Evolutionary conservation across 164 flowering plant species (phyloP).

Genomic region (Dillenia suffruticosa): DNA sequence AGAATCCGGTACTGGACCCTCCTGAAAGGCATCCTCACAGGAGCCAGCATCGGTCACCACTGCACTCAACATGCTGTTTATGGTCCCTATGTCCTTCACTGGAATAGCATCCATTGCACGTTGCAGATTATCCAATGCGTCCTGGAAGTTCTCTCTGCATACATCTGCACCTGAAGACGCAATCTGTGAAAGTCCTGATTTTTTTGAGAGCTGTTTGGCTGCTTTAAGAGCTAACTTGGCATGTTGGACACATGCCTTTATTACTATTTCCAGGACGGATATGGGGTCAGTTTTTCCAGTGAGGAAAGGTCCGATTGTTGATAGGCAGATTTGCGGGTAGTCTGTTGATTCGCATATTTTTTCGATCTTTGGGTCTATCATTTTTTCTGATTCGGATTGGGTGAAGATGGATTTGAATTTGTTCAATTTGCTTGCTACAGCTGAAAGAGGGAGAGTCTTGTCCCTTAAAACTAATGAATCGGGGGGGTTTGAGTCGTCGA

Average conservation of each 20-base stretch:
- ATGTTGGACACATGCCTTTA: slow-evolving; percentile 12
- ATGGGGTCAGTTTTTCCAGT: slow-evolving; percentile 14
- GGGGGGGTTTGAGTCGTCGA: too few species aligned
- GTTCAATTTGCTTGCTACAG: background rate
- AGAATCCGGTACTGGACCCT: slow-evolving; percentile 8
- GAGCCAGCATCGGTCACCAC: slow-evolving; percentile 24
- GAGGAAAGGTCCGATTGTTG: slow-evolving; percentile 17
- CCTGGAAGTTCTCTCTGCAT: slow-evolving; percentile 27
- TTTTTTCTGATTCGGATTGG: background rate
- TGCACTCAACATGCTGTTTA: slow-evolving; percentile 42
- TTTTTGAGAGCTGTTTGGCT: background rate
- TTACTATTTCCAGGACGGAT: slow-evolving; percentile 18
- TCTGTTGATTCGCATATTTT: slow-evolving; percentile 26
- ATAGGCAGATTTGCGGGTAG: slow-evolving; percentile 25
- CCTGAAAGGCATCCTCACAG: slow-evolving; percentile 31
- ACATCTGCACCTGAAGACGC: background rate
- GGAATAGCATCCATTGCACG: slow-evolving; percentile 21
- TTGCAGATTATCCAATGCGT: slow-evolving; percentile 24
- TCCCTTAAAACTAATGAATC: too few species aligned
- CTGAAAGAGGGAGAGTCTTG: too few species aligned
- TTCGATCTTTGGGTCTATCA: slow-evolving; percentile 10
- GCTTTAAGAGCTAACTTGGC: slow-evolving; percentile 10
- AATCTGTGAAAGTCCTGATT: background rate
- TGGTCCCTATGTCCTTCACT: slow-evolving; percentile 19
- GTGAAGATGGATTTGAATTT: slow-evolving; percentile 1